Conservation (phyloP, 805 yeast species). For the Metschnikowia corniflorae region DNA sequence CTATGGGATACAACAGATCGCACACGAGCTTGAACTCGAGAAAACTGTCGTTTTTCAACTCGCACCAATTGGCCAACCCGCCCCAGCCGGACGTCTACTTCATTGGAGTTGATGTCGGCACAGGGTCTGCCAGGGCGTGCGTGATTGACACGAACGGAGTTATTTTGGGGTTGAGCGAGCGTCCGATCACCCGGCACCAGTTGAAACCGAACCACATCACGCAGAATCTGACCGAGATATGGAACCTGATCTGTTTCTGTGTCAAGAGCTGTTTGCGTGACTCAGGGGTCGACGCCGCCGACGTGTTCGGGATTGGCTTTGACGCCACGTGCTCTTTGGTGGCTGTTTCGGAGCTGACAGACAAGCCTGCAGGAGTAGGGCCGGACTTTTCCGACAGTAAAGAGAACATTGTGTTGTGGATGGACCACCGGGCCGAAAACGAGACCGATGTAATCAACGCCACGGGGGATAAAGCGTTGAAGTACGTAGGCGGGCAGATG, state of each 20-base stretch:
- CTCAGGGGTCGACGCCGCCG: constrained; percentile 62
- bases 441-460: constrained; percentile 82
- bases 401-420: constrained; percentile 92
- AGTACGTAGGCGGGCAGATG: constrained; percentile 96
- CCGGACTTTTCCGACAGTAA: constrained; percentile 73
- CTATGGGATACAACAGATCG: constrained; percentile 26
- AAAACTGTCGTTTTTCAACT: constrained; percentile 36
- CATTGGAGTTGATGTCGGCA: constrained; percentile 93
- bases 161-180: constrained; percentile 72
- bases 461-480: constrained; percentile 72
- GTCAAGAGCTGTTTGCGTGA: constrained; percentile 72
- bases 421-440: constrained; percentile 91
- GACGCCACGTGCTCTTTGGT: constrained; percentile 97
- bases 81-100: constrained; percentile 50
- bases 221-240: constrained; percentile 86
- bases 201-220: constrained; percentile 71
- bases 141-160: constrained; percentile 80
- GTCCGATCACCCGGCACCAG: constrained; percentile 75
- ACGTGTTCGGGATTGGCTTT: constrained; percentile 85
- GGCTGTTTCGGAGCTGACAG: constrained; percentile 61
- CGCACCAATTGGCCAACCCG: constrained; percentile 30
- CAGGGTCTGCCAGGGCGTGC: constrained; percentile 96
- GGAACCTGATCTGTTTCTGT: constrained; percentile 84
- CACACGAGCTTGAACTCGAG: constrained; percentile 40
- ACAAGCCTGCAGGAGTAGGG: constrained; percentile 82